Evolutionary conservation across 148 eudicot species (phyloP).

Genomic region (Chenopodium album): DNA sequence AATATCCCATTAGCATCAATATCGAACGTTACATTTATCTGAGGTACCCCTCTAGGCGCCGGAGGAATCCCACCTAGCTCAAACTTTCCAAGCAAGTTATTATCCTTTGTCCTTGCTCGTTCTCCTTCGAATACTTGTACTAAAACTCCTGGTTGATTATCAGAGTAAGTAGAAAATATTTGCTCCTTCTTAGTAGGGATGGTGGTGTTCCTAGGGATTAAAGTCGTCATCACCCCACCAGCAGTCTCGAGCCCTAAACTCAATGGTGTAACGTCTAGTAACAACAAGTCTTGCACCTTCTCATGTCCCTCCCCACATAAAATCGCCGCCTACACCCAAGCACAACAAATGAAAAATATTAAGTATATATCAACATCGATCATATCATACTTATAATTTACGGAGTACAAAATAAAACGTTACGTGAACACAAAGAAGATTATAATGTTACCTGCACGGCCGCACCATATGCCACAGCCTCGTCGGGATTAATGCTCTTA

Average conservation of each 20-base stretch:
- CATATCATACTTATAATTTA: no score
- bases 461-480: constrained; percentile 29
- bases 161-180: constrained; percentile 25
- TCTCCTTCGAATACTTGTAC: constrained; percentile 27
- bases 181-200: constrained; percentile 27
- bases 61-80: constrained; percentile 29
- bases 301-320: constrained; percentile 24
- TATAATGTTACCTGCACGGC: constrained; percentile 12
- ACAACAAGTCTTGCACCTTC: constrained; percentile 23
- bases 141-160: constrained; percentile 19
- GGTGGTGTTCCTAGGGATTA: constrained; percentile 25
- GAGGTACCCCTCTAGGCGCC: constrained; percentile 27
- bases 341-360: no score
- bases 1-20: constrained; percentile 26
- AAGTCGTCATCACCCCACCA: constrained; percentile 22
- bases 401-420: no score
- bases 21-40: constrained; percentile 24
- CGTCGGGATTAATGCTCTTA: constrained; percentile 27
- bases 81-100: constrained; percentile 23
- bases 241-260: constrained; percentile 23
- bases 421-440: no score
- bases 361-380: no score
- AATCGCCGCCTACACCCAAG: constrained; percentile 14
- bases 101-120: constrained; percentile 26
- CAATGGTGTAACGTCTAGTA: constrained; percentile 24